A percentile compares a stretch with the other conserved stretches of the same genome.
These are phyloP conservation scores for Thelonectria olida DNA, from an alignment of 2,329 filamentous ascomycete genomes.

Conservation along the genomic window DNA sequence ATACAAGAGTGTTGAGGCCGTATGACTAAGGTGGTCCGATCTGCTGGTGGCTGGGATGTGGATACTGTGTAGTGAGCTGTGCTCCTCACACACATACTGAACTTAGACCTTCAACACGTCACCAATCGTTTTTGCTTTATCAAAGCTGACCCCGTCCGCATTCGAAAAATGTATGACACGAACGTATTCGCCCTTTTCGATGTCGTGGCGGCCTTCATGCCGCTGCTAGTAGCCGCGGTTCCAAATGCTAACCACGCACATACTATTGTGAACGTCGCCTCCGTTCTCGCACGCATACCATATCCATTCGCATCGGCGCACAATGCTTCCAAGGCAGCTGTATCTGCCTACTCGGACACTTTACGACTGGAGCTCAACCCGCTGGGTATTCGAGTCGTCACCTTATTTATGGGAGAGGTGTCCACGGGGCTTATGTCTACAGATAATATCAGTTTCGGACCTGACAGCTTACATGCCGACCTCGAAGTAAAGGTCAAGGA, in stretches of 20 bases:
- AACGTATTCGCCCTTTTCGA: constrained; percentile 22
- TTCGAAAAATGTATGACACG: constrained; percentile 8
- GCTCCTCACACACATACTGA: too few species aligned
- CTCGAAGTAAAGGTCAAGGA: constrained; percentile 4
- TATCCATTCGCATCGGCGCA: constrained; percentile 7
- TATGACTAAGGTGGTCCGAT: too few species aligned
- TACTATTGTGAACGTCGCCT: constrained; percentile 10
- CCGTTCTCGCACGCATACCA: constrained; percentile 8
- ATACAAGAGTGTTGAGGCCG: too few species aligned
- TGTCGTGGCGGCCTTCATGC: constrained; percentile 11
- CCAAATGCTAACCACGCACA: neutral
- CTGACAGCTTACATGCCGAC: neutral
- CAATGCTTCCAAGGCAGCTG: constrained; percentile 24
- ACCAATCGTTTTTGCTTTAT: too few species aligned
- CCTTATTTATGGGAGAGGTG: constrained; percentile 17
- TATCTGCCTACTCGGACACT: constrained; percentile 17
- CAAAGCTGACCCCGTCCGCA: constrained; percentile 10
- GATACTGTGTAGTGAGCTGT: too few species aligned
- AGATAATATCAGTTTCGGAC: neutral
- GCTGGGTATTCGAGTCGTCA: constrained; percentile 14
- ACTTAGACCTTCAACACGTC: too few species aligned
- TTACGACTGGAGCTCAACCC: constrained; percentile 10
- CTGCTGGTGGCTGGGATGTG: too few species aligned
- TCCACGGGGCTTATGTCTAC: neutral
- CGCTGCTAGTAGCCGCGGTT: neutral